These are phyloP conservation scores for Podospora didyma DNA, from an alignment of 495 filamentous ascomycete species.

Conservation along the genomic window DNA sequence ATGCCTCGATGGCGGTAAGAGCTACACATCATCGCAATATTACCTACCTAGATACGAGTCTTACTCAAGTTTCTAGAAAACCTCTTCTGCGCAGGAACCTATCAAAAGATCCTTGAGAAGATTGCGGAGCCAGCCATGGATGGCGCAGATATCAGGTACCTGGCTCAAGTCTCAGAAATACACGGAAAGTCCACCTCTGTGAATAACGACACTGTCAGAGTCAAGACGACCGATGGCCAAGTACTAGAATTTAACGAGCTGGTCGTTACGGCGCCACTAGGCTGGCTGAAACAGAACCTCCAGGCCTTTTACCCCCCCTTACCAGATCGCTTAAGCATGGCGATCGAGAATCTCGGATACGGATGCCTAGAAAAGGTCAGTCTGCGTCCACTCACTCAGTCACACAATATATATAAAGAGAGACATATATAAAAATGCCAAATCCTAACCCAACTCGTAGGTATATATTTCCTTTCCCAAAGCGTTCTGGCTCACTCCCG, in stretches of 20 bases:
- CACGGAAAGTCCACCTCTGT: constrained; percentile 43
- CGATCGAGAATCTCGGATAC: constrained; percentile 77
- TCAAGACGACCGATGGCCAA: constrained; percentile 53
- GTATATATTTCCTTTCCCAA: constrained; percentile 81
- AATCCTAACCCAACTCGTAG: constrained; percentile 23
- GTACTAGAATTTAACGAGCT: constrained; percentile 71
- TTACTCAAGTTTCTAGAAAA: constrained; percentile 56
- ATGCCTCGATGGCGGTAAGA: constrained; percentile 80
- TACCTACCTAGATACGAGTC: background rate
- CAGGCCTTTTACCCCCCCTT: constrained; percentile 67
- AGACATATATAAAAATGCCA: too few relatives aligned
- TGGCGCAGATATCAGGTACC: constrained; percentile 59
- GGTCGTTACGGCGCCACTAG: constrained; percentile 79
- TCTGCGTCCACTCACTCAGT: background rate
- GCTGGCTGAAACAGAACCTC: constrained; percentile 79
- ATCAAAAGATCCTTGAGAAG: constrained; percentile 65
- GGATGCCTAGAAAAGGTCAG: constrained; percentile 80
- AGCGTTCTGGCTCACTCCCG: constrained; percentile 51
- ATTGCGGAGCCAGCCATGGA: constrained; percentile 62
- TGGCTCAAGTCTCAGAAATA: constrained; percentile 36
- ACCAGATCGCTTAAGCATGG: constrained; percentile 59
- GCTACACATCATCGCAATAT: background rate
- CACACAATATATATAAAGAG: too few relatives aligned
- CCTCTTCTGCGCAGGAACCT: constrained; percentile 82
- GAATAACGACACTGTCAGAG: constrained; percentile 36